Percentiles rank a stretch among this genome's conserved stretches.
Evolutionary conservation across 2,329 filamentous ascomycete species (phyloP).

Genomic region (Diaporthe batatas): DNA sequence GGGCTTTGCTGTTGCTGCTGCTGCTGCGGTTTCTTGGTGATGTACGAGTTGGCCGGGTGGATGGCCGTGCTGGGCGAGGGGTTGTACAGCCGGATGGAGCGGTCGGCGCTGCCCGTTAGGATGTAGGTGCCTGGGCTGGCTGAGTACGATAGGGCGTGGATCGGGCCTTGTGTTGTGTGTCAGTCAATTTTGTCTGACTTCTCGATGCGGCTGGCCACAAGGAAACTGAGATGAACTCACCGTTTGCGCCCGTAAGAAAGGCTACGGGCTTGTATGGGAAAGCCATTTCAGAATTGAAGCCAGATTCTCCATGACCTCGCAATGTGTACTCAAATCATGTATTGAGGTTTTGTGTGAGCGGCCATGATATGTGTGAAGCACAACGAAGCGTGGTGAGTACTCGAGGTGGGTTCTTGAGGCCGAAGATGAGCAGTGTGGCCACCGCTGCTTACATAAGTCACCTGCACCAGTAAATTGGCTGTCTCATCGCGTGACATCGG

Average conservation of each 20-base stretch:
- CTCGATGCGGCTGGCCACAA: background rate
- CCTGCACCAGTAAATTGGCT: background rate
- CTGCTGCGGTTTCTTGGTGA: constrained; percentile 55
- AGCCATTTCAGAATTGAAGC: constrained; percentile 51
- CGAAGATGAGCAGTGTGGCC: constrained; percentile 1
- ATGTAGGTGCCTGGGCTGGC: constrained; percentile 81
- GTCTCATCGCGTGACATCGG: constrained; percentile 1
- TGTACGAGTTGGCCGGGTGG: constrained; percentile 45
- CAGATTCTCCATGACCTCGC: constrained; percentile 31
- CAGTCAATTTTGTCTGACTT: background rate
- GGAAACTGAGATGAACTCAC: constrained; percentile 52
- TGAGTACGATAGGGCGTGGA: constrained; percentile 81
- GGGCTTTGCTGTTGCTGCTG: constrained; percentile 44
- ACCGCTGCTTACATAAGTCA: constrained; percentile 28
- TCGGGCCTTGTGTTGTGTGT: constrained; percentile 65
- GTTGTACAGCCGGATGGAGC: constrained; percentile 88
- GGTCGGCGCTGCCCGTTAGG: constrained; percentile 88
- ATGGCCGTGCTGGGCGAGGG: constrained; percentile 64
- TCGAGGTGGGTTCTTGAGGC: background rate
- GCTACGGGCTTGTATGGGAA: constrained; percentile 65
- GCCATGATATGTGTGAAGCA: constrained; percentile 3
- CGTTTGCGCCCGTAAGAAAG: constrained; percentile 70
- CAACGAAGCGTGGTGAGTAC: background rate
- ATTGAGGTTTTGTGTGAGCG: background rate
- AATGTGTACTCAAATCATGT: background rate